Base-by-base conservation (phyloP, 2,329 filamentous ascomycete species). In the Alternaria ethzedia region DNA sequence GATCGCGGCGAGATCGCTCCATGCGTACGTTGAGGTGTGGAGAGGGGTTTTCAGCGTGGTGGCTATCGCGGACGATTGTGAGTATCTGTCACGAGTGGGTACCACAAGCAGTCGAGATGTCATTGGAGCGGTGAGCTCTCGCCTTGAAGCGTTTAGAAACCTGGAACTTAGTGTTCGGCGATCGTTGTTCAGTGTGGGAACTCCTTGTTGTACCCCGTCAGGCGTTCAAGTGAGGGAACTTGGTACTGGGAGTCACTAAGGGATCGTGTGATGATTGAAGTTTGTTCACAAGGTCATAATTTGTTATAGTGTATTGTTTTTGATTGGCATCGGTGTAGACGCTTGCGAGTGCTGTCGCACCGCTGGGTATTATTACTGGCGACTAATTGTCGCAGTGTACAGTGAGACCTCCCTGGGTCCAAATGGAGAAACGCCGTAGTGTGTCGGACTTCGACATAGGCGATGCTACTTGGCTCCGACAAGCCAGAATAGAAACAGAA, bases 281-380 rank as follows among this genome's bases (percentile, higher is more conserved):
- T 17, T 43, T 46, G 52, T 54, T 41, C 43, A 28, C 36, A 41
- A 28, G 25, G 50, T 44, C 26, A 36, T 43, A 21, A 23, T 59
- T n/a, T 51, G 13, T 23, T 36, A 28, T 52, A 25, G 12, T 36
- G 26, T 21, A 20, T 52, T 45, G 49, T 59, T 26, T 59, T 50
- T 54, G n/a, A 59, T 36, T 13, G 28, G 56, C 55, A 50, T 63
- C 30, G 55, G 49, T 17, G 28, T 28, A 32, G 25, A 50, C 43
- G 49, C 21, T 28, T 56, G 59, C 50, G 41, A 52, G 50, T 65
- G 59, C 55, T 65, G 36, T 62, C 12, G 54, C 65, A 67, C 62
- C 55, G 30, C 46, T 54, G 65, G 65, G 62, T 65, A 67, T 63
- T 67, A 67, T 65, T 44, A 52, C 55, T 36, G 49, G 41, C 51